phyloP scores from a whole-genome alignment of 2,329 filamentous ascomycete species.

The Neonectria hederae region DNA sequence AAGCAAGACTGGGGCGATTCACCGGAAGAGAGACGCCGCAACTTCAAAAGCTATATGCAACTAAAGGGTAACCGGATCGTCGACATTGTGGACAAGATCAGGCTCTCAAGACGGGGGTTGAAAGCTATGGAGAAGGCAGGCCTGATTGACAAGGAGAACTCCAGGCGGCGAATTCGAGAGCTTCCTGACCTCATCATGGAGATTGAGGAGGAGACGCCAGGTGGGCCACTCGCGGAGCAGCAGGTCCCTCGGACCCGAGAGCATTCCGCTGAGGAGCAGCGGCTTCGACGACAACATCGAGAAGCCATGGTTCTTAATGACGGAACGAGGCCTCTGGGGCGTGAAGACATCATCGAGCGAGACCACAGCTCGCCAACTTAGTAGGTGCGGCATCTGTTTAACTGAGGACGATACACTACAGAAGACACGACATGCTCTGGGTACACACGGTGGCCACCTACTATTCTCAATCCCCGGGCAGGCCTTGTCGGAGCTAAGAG shows the following conservation, averaged over 20 bases:
- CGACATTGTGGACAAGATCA: slow-evolving; percentile 61
- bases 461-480: too few relatives aligned
- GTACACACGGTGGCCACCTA: background rate
- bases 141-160: slow-evolving; percentile 52
- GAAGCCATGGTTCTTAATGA: slow-evolving; percentile 94
- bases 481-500: background rate
- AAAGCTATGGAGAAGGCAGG: slow-evolving; percentile 61
- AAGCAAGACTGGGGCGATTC: slow-evolving; percentile 74
- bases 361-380: slow-evolving; percentile 55
- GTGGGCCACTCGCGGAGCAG: slow-evolving; percentile 38
- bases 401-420: background rate
- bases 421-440: background rate
- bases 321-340: slow-evolving; percentile 77
- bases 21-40: slow-evolving; percentile 61
- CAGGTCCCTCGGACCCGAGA: slow-evolving; percentile 52
- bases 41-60: slow-evolving; percentile 63
- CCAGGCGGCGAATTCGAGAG: slow-evolving; percentile 42
- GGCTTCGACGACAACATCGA: slow-evolving; percentile 77
- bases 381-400: background rate
- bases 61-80: slow-evolving; percentile 61
- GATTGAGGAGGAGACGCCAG: slow-evolving; percentile 41
- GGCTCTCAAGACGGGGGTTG: slow-evolving; percentile 60
- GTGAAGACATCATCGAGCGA: slow-evolving; percentile 81
- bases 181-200: slow-evolving; percentile 48
- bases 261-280: slow-evolving; percentile 73